Evolutionary conservation across 345 rosid species (phyloP).

Genomic region (Lumnitzera littorea): DNA sequence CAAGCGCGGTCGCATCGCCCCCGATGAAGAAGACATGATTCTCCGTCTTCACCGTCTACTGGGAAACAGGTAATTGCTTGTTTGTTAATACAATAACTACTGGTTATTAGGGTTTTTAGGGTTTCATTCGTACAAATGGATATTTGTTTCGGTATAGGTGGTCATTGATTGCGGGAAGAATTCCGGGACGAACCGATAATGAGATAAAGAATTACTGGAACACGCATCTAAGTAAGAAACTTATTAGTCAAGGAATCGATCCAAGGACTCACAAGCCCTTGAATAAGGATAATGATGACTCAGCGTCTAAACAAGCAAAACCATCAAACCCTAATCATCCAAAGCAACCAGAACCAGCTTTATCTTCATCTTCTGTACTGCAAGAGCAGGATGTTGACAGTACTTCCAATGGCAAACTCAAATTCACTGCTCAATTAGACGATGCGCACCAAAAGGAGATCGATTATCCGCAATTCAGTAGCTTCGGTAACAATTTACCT

Average conservation of each 20-base stretch:
- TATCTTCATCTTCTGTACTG: too few species aligned
- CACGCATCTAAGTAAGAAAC: neutral
- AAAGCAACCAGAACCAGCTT: neutral
- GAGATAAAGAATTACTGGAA: slow-evolving; percentile 3
- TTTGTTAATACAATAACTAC: too few species aligned
- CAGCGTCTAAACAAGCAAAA: neutral
- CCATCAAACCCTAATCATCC: neutral
- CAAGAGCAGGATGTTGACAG: too few species aligned
- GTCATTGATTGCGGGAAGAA: slow-evolving; percentile 3
- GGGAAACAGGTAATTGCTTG: too few species aligned
- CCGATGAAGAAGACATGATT: slow-evolving; percentile 33
- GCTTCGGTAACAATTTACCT: neutral
- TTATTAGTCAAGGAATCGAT: neutral
- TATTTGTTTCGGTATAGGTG: neutral
- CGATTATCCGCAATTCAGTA: neutral
- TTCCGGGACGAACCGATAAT: slow-evolving; percentile 2
- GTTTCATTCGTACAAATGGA: neutral
- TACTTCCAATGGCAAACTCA: too few species aligned
- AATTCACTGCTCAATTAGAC: too few species aligned
- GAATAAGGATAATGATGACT: neutral
- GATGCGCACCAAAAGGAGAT: too few species aligned
- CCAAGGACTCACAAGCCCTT: neutral
- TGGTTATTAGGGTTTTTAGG: too few species aligned
- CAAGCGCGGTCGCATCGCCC: slow-evolving; percentile 29
- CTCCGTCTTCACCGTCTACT: slow-evolving; percentile 26